Evolutionary conservation across 2,329 filamentous ascomycete species (phyloP).

Genomic region (Botrytis porri): DNA sequence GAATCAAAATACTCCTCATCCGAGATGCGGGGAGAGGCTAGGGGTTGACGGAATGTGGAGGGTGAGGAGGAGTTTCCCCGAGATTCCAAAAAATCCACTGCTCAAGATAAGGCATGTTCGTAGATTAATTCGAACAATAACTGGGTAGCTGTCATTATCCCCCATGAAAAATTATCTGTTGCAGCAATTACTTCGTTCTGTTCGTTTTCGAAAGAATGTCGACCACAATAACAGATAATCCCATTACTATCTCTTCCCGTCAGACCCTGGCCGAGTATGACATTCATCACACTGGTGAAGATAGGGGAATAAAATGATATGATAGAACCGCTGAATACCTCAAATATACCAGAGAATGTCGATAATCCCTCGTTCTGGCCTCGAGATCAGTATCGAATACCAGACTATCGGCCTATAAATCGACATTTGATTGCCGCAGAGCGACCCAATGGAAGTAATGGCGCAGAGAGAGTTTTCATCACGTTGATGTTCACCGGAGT

Average conservation of each 20-base stretch:
- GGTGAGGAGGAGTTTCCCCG: not conserved
- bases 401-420: not conserved
- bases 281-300: not conserved
- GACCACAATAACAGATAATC: not conserved
- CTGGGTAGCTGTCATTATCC: not conserved
- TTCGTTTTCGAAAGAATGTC: not conserved
- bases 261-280: not conserved
- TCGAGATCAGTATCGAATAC: not conserved
- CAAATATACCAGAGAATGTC: not conserved
- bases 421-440: not conserved
- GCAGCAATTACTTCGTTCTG: not conserved
- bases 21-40: not conserved
- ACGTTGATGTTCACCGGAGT: not conserved
- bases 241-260: not conserved
- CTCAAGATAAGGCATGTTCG: not conserved
- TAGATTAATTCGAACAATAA: not conserved
- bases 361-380: not conserved
- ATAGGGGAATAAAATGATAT: not conserved
- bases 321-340: not conserved
- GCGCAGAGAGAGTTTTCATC: not conserved
- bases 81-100: not conserved
- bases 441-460: not conserved
- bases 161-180: not conserved
- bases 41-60: not conserved
- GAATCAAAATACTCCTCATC: not conserved